Evolutionary conservation across 208 protist genomes (phyloP), one percentile per base, ranked within the genome.

Genomic region (Crithidia thermophila): DNA sequence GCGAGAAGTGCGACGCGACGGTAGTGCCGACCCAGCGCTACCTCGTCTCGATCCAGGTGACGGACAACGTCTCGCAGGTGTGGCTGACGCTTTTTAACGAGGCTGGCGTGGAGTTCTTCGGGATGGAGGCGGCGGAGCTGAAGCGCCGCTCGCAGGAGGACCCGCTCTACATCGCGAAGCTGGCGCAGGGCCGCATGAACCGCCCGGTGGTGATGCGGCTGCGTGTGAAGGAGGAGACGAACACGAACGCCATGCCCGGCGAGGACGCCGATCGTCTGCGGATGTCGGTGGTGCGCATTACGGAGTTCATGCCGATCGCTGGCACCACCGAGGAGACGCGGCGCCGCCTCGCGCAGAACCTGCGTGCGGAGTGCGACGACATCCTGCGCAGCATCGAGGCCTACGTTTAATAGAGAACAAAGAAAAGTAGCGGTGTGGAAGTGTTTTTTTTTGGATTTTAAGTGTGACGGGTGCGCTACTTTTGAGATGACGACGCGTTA

Each of bases 31-130:
- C 75, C 47, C 88, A 95, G 76, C 89, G 92, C 56, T 97, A 95
- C 60, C 67, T 97, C 37, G 77, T 95, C 31, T 94, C 87, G 36
- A 85, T 97, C 60, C 87, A 95, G 63, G 86, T 87, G 50, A 92
- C 85, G 5, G 92, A 97, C 75, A 91, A 91, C 74, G 79, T 94
- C 16, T 90, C 89, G 4, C 89, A 94, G 81, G 79, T 80, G 80
- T 97, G 92, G 92, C 75, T 97, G 34, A 97, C 92, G n/a, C 66
- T 95, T 13, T 97, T 97, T 67, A 94, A 97, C 66, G 92, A 97
- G 61, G 78, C 89, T 4, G 92, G 87, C 33, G 63, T 86, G 2
- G 87, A 95, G 58, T 95, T 97, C 73, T 95, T 94, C 61, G 92
- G 92, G 14, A 93, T 95, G 82, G 39, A 81, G 23, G 92, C 92